Evolutionary conservation across 257 asterid genomes (phyloP), one percentile per base, ranked within the genome.

Genomic region (Capsicum chinense): DNA sequence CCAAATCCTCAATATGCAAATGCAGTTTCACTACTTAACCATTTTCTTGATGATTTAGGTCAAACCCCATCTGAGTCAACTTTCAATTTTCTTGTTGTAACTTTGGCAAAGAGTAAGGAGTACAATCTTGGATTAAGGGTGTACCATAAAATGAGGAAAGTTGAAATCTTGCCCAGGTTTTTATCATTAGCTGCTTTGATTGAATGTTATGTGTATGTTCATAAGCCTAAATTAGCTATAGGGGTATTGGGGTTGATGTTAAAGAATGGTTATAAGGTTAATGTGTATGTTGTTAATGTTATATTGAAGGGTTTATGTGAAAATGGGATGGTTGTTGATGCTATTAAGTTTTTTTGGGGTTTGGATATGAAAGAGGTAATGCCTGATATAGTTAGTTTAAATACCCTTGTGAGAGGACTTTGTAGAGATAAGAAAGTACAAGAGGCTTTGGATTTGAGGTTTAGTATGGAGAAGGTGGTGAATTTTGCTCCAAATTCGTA

Each of bases 361-460:
- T 86, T 91, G 92, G 87, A 42, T 59, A 85, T 85, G 83, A 88
- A 86, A 68, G 86, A 17, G 48, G 88, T 91, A 47, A 57, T 62
- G 21, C 89, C 87, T 0, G 92, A 94, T 88, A 50, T 56, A 57
- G 91, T 91, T 85, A 92, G 95, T 86, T 91, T 86, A 74, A 93
- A 93, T 76, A 92, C 94, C 7, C 69, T 92, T 89, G 85, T 92
- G 14, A 90, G 89, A 83, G 97, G 97, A 48, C 90, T 92, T 19
- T 93, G 95, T 83, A 90, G 88, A 79, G 92, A 80, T 79, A 90
- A 79, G 90, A 93, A 89, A 80, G 48, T 93, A 57, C 64, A 74
- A 0, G 83, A 90, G 71, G 98, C 97, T 81, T 83, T 90, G 86
- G 80, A 62, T 60, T 80, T 93, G 57, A 91, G 87, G 92, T 81